phyloP scores from a whole-genome alignment of 1,139 yeast species.

The Pichia inconspicua region DNA sequence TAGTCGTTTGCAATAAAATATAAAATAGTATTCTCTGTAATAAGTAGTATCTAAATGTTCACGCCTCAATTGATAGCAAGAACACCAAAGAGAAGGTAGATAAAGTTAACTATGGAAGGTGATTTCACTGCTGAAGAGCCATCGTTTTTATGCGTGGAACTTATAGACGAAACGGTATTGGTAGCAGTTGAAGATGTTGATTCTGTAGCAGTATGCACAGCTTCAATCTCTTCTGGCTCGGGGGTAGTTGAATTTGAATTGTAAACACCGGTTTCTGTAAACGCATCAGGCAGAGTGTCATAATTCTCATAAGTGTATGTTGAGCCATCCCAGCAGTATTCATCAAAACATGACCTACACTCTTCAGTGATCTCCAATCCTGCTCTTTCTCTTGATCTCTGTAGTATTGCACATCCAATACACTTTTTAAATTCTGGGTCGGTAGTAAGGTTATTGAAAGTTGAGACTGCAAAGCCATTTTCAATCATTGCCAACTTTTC shows the following conservation, averaged over 20 bases:
- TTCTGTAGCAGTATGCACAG: constrained; percentile 5
- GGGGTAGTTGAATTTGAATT: constrained; percentile 21
- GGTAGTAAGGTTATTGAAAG: constrained; percentile 65
- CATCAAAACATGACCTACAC: constrained; percentile 63
- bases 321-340: constrained; percentile 69
- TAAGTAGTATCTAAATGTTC: no score
- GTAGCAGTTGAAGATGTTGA: constrained; percentile 9
- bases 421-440: constrained; percentile 73
- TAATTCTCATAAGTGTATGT: constrained; percentile 13
- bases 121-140: not conserved
- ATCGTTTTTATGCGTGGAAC: constrained; percentile 7
- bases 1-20: no score
- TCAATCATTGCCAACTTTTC: constrained; percentile 56
- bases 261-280: constrained; percentile 42
- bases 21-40: no score
- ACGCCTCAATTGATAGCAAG: not conserved
- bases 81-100: not conserved
- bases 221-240: constrained; percentile 5
- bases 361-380: constrained; percentile 58
- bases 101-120: no score
- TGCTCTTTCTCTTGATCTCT: constrained; percentile 71
- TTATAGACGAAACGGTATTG: constrained; percentile 9
- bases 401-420: constrained; percentile 81
- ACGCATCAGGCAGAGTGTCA: constrained; percentile 30
- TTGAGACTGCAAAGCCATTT: constrained; percentile 75